These are phyloP conservation scores for Candida broadrunensis DNA, from an alignment of 805 yeast genomes.

Conservation along the genomic window DNA sequence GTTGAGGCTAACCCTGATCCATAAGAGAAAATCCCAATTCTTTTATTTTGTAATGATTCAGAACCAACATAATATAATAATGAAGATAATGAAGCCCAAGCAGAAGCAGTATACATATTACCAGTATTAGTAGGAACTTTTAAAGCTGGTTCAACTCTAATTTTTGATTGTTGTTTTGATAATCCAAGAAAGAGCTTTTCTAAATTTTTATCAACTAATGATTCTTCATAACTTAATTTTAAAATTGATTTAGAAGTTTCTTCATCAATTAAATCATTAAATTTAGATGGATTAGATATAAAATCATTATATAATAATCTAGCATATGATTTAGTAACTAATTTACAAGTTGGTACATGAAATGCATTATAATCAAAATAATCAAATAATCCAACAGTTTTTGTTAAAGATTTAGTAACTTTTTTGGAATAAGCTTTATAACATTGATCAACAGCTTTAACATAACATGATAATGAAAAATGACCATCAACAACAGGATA, in stretches of 20 bases:
- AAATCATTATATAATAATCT: conserved; percentile 89
- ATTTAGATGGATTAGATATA: conserved; percentile 62
- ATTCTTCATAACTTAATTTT: conserved; percentile 64
- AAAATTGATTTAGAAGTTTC: conserved; percentile 56
- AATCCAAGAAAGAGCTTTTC: conserved; percentile 83
- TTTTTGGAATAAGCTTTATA: conserved; percentile 80
- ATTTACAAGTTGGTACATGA: conserved; percentile 98
- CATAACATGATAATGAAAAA: conserved; percentile 89
- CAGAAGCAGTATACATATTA: conserved; percentile 95
- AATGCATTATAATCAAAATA: conserved; percentile 90
- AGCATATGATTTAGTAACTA: conserved; percentile 89
- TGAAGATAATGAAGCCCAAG: conserved; percentile 84
- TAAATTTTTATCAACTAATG: conserved; percentile 73
- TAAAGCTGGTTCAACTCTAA: conserved; percentile 76
- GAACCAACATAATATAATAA: conserved; percentile 71
- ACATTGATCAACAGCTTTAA: conserved; percentile 86
- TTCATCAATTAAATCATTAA: conserved; percentile 37
- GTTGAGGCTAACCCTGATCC: conserved; percentile 98
- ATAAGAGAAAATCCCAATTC: conserved; percentile 91
- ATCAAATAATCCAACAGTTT: conserved; percentile 57
- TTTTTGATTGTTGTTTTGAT: conserved; percentile 65
- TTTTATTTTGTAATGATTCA: conserved; percentile 72
- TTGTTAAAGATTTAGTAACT: conserved; percentile 45
- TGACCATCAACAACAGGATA: conserved; percentile 98
- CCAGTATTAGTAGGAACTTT: conserved; percentile 94